Conservation (phyloP, 306 rosid species). For the Dalbergia cultrata region DNA sequence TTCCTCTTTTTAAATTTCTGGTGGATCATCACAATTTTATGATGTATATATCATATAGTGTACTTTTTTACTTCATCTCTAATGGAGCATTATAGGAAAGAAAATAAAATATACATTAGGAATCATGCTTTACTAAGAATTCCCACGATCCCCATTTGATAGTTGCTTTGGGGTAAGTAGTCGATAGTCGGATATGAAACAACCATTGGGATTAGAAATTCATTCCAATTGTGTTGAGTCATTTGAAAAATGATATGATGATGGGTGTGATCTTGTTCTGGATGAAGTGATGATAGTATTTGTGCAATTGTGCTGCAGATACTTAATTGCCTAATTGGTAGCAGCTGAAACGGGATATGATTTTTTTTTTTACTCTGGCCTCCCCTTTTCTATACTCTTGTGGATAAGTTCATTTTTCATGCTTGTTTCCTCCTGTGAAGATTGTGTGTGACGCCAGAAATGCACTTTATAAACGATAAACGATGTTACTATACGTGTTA, state of each 20-base stretch:
- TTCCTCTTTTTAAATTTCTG: neutral
- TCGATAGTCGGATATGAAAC: neutral
- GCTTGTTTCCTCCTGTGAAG: too few relatives aligned
- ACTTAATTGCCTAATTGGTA: neutral
- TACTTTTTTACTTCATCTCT: slow-evolving; percentile 50
- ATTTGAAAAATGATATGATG: slow-evolving; percentile 1
- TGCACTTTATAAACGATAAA: neutral
- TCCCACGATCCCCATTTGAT: slow-evolving; percentile 4
- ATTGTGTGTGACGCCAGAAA: too few relatives aligned
- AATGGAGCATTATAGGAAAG: slow-evolving; percentile 47
- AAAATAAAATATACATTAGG: slow-evolving; percentile 37
- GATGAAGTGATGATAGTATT: neutral
- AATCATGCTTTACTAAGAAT: neutral
- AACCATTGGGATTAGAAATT: slow-evolving; percentile 8
- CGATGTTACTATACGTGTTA: neutral
- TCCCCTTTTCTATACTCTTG: neutral
- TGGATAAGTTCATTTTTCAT: too few relatives aligned
- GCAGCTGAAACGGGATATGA: neutral
- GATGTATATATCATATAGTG: slow-evolving; percentile 70
- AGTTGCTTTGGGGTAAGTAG: neutral
- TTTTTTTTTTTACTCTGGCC: neutral
- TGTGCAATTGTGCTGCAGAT: neutral
- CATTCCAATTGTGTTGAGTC: too few relatives aligned
- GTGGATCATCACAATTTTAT: slow-evolving; percentile 44
- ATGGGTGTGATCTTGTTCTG: neutral